phyloP scores from a whole-genome alignment of 2,329 filamentous ascomycete species.

The Sarocladium strictum region DNA sequence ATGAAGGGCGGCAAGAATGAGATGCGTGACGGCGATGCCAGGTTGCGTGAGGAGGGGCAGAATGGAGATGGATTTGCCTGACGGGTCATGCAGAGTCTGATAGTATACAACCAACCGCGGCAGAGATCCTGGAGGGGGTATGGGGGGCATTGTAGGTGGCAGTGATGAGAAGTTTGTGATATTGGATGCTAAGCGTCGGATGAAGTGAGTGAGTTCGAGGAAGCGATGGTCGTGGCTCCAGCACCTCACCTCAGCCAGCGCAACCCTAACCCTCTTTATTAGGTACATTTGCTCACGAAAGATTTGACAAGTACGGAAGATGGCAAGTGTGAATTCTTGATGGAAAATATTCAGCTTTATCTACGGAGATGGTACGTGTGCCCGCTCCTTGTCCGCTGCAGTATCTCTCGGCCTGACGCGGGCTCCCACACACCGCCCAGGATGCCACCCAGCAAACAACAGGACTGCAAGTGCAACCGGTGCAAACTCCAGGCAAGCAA shows the following conservation, averaged over 20 bases:
- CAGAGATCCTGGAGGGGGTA: slow-evolving; percentile 24
- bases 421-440: slow-evolving; percentile 22
- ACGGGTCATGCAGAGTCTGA: slow-evolving; percentile 46
- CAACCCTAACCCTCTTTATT: neutral
- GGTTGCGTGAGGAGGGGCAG: slow-evolving; percentile 44
- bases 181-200: too few relatives aligned
- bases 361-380: neutral
- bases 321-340: too few relatives aligned
- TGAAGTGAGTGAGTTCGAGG: too few relatives aligned
- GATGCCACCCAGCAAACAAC: slow-evolving; percentile 31
- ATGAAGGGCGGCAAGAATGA: slow-evolving; percentile 83
- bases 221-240: too few relatives aligned
- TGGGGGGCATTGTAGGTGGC: slow-evolving; percentile 22
- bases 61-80: slow-evolving; percentile 42
- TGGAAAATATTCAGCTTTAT: too few relatives aligned
- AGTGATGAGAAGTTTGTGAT: too few relatives aligned
- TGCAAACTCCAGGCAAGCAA: slow-evolving; percentile 48
- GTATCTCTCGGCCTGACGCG: slow-evolving; percentile 15
- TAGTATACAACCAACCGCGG: slow-evolving; percentile 47
- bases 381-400: slow-evolving; percentile 1
- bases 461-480: slow-evolving; percentile 44
- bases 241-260: neutral
- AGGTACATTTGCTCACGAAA: neutral
- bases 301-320: neutral
- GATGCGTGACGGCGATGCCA: slow-evolving; percentile 59